Base-by-base conservation (phyloP, 352 stramenopile genomes). In the Phytophthora tentaculata region DNA sequence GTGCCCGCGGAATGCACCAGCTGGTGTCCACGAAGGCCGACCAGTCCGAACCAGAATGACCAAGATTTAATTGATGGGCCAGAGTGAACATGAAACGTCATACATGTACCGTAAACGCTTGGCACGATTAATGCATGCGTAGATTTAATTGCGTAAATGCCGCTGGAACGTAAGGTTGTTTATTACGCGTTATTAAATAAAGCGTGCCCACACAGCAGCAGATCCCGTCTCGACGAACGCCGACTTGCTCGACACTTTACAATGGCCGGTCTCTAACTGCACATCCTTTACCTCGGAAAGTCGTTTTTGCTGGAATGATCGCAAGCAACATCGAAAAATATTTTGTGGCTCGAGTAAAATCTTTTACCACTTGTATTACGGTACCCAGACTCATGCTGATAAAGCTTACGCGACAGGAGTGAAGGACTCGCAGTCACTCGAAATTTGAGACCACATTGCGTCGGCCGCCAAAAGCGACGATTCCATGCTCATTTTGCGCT, bases 371-470 rank as follows among this genome's bases (percentile, higher is more conserved):
- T 32, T 32, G 28, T 9, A 50, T 28, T 24, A 24, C 13, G 37
- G 17, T 49, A n/a, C n/a, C n/a, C n/a, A n/a, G 28, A 9, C 9
- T 32, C 28, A 32, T 32, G 28, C 9, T 32, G 28, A 8, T 8
- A 8, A 32, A 23, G 20, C n/a, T 26, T 55, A 63, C 19, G 44
- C 29, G 9, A 39, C n/a, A 19, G 50, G 50, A 20, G 50, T 56
- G 23, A 44, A 39, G 13, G 35, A 58, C 16, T 65, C 39, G 32
- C 56, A 56, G 45, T 91, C 82, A 4, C 66, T 81, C 10, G 79
- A 88, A 53, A 90, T 86, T 56, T 90, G 66, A 22, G 71, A 88
- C 83, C 83, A 92, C 58, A 92, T 87, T 43, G 79, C 71, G 53
- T 92, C 83, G 10, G 81, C 83, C 16, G 73, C 73, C 29, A 92